phyloP scores from a whole-genome alignment of 257 asterid genomes.

The Solanum chaucha region DNA sequence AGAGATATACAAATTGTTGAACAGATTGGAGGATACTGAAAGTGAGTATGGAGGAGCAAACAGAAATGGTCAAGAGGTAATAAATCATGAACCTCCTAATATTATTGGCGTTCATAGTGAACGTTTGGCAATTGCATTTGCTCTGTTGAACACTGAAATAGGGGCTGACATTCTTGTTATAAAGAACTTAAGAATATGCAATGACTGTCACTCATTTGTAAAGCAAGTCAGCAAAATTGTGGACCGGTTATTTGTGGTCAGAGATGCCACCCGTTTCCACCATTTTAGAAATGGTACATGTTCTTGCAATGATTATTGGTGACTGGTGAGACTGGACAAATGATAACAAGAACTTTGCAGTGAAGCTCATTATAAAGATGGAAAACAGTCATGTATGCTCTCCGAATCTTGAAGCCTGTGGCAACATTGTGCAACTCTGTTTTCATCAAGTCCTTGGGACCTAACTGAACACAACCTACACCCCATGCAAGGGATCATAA shows the following conservation, averaged over 20 bases:
- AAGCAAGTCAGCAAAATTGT: slow-evolving; percentile 48
- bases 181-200: slow-evolving; percentile 79
- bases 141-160: slow-evolving; percentile 30
- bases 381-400: not conserved
- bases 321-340: slow-evolving; percentile 14
- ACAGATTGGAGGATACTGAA: slow-evolving; percentile 34
- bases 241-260: slow-evolving; percentile 46
- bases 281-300: slow-evolving; percentile 68
- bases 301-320: slow-evolving; percentile 84
- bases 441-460: not conserved
- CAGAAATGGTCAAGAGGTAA: slow-evolving; percentile 1
- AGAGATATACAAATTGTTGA: slow-evolving; percentile 42
- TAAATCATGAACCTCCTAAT: slow-evolving; percentile 5
- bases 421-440: not conserved
- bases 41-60: not conserved
- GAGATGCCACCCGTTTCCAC: slow-evolving; percentile 91
- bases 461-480: not conserved
- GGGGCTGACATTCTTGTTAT: slow-evolving; percentile 53
- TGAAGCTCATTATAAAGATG: not conserved
- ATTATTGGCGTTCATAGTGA: slow-evolving; percentile 56
- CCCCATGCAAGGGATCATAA: not conserved
- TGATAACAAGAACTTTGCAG: not conserved
- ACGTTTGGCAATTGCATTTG: slow-evolving; percentile 80
- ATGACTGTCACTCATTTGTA: slow-evolving; percentile 66
- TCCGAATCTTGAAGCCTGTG: not conserved